Conservation (phyloP, 768 basidiomycete genomes). For the Lactifluus hygrophoroides region DNA sequence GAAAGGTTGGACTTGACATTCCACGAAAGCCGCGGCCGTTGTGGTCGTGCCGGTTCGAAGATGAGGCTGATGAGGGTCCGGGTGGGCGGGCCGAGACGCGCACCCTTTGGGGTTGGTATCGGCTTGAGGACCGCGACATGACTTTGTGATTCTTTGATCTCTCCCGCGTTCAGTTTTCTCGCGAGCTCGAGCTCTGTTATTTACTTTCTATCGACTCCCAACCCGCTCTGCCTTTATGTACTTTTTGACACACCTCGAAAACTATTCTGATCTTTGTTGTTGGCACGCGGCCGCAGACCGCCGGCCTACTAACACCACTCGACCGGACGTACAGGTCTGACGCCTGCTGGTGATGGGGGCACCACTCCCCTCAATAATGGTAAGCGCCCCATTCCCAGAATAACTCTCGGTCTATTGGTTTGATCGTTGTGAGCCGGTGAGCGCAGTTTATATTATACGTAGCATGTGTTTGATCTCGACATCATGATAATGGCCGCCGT, state of each 20-base stretch:
- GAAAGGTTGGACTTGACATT: constrained; percentile 30
- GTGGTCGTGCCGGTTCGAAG: not conserved
- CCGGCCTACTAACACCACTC: not conserved
- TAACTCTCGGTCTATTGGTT: not conserved
- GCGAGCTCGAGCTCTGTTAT: not conserved
- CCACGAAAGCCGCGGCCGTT: not conserved
- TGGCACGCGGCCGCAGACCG: too few relatives aligned
- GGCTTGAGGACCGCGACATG: too few relatives aligned
- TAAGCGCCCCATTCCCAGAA: not conserved
- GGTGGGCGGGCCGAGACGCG: not conserved
- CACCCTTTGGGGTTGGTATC: too few relatives aligned
- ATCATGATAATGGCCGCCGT: not conserved
- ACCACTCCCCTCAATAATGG: not conserved
- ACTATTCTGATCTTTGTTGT: not conserved
- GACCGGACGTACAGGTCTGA: not conserved
- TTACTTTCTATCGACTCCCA: not conserved
- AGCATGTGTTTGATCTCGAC: not conserved
- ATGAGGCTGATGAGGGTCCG: not conserved
- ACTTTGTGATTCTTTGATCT: too few relatives aligned
- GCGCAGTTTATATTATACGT: not conserved
- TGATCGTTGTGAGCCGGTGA: not conserved
- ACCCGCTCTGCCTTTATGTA: not conserved
- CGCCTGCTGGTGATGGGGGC: not conserved
- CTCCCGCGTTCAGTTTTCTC: not conserved
- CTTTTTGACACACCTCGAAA: not conserved